Base-by-base conservation (phyloP, 2,329 filamentous ascomycete species). In the Coleophoma cylindrospora region DNA sequence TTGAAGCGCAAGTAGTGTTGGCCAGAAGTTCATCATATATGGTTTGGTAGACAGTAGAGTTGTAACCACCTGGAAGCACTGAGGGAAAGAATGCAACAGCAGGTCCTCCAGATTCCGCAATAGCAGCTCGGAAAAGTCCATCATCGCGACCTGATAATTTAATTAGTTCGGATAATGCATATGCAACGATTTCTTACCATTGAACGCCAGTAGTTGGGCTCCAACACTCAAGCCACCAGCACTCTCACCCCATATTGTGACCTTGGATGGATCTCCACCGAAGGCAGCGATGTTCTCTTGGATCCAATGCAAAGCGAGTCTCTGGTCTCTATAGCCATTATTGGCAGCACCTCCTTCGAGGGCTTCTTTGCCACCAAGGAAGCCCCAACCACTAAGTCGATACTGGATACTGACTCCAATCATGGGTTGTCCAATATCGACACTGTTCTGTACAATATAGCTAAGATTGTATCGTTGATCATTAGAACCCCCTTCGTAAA, bases 61-160 rank as follows among this genome's bases (percentile, higher is more conserved):
- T 60, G 34, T 53, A 55, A 6, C 48, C 48, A 8, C 14, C n/a
- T 5, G 34, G 17, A 15, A 50, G 34, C 14, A 4, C 8, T 3
- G 33, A 12, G 2, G 46, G 44, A 49, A 55, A 56, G 40, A 53
- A 58, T 8, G 11, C 14, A 1, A 53, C 47, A 2, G 48, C 50
- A 68, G 59, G 54, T 10, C 54, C 54, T 5, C 60, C 59, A 2
- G 74, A 79, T 54, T 82, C 61, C 36, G 69, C 69, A 15, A 79
- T 77, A 1, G 68, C 77, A 6, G 59, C 72, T 4, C 73, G 67
- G 58, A 81, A 81, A 0, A 83, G 69, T 0, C 67, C 65, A 49
- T 83, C 78, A 47, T 83, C 71, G 32, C 77, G 68, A 0, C 80
- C 74, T 59, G 4, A 1, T 12, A 32, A 14, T 9, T 5, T 37